Evolutionary conservation across 2,329 filamentous ascomycete species (phyloP).

Genomic region (Apiospora rasikravindrae): DNA sequence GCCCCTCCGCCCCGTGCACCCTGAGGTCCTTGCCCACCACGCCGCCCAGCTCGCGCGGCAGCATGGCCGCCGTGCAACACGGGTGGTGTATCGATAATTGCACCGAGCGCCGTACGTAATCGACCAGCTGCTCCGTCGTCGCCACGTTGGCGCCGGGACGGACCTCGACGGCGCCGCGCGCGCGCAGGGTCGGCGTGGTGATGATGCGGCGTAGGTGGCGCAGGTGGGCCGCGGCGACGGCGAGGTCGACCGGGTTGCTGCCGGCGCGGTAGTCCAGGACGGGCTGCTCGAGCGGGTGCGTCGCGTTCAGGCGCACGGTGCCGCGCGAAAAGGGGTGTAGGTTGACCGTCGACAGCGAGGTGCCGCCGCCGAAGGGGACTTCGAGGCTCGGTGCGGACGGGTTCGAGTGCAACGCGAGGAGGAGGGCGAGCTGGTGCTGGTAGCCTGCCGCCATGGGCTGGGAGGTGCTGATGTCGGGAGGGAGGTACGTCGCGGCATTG

Average conservation of each 20-base stretch:
- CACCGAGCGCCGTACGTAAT: not conserved
- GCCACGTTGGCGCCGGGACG: constrained; percentile 29
- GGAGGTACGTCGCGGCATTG: constrained; percentile 29
- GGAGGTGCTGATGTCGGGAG: constrained; percentile 24
- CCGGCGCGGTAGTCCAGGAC: constrained; percentile 36
- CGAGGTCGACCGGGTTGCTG: constrained; percentile 33
- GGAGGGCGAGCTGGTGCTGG: constrained; percentile 51
- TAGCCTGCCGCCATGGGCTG: constrained; percentile 35
- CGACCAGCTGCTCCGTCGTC: constrained; percentile 10
- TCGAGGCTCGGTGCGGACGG: constrained; percentile 26
- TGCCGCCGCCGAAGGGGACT: constrained; percentile 26
- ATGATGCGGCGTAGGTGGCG: constrained; percentile 32
- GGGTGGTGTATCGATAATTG: constrained; percentile 9
- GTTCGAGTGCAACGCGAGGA: constrained; percentile 51
- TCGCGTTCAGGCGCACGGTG: constrained; percentile 29
- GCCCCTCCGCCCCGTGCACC: constrained; percentile 10
- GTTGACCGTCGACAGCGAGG: constrained; percentile 29
- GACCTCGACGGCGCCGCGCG: constrained; percentile 22
- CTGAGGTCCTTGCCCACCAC: constrained; percentile 17
- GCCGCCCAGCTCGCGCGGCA: constrained; percentile 5
- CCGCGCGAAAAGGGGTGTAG: constrained; percentile 33
- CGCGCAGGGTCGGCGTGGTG: constrained; percentile 25
- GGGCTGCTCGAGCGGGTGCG: constrained; percentile 30
- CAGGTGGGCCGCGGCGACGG: constrained; percentile 33
- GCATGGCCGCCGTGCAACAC: constrained; percentile 18